These are phyloP conservation scores for Salvia rosmarinus DNA, from an alignment of 257 asterid species.

Conservation along the genomic window DNA sequence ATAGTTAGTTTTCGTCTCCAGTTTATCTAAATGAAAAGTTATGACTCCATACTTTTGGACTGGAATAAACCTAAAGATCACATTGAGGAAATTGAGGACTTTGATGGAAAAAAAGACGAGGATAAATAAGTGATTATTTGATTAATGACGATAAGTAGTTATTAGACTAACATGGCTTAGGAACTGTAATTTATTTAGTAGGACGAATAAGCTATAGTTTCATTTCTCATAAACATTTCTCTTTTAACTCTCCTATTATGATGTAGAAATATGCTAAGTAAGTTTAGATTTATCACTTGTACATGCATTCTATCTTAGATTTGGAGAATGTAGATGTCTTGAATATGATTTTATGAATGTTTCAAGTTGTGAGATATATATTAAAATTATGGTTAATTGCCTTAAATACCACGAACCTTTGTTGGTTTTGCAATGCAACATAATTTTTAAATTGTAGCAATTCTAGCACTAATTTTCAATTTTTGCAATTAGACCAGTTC, in stretches of 20 bases:
- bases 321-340: not conserved
- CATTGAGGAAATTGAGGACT: not conserved
- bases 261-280: not conserved
- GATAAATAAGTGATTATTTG: not conserved
- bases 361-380: not conserved
- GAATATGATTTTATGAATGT: not conserved
- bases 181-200: not conserved
- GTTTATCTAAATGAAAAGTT: slow-evolving; percentile 29
- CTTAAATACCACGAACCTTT: not conserved
- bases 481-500: too few relatives aligned
- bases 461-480: too few relatives aligned
- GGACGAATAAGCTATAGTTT: not conserved
- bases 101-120: not conserved
- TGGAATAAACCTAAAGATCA: not conserved
- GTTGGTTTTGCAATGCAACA: not conserved
- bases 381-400: not conserved
- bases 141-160: not conserved
- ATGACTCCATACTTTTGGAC: slow-evolving; percentile 1
- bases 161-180: not conserved
- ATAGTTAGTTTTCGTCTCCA: slow-evolving; percentile 58
- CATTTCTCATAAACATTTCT: not conserved
- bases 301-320: not conserved
- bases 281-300: not conserved
- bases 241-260: not conserved
- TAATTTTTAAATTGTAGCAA: too few relatives aligned